Conservation (phyloP, 768 basidiomycete genomes). For the Fomitopsis serialis region DNA sequence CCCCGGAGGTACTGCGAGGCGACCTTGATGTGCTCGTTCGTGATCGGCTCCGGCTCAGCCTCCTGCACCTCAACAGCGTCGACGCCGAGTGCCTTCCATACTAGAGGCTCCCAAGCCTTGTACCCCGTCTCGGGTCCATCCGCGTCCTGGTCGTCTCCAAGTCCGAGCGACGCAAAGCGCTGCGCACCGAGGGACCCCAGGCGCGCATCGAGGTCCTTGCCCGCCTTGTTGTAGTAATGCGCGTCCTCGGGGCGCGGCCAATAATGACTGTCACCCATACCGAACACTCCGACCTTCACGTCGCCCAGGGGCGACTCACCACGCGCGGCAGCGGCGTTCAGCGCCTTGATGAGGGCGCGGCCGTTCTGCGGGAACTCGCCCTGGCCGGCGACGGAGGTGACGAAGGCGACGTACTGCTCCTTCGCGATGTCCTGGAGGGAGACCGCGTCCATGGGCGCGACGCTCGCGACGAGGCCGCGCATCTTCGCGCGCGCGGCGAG, state of each 20-base stretch:
- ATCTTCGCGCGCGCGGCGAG: conserved; percentile 78
- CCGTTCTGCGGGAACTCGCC: conserved; percentile 98
- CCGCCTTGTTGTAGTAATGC: conserved; percentile 97
- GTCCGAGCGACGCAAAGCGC: conserved; percentile 68
- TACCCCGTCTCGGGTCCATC: conserved; percentile 96
- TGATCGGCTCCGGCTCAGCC: conserved; percentile 93
- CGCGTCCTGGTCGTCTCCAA: conserved; percentile 96
- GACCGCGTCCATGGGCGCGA: conserved; percentile 78
- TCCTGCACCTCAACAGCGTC: conserved; percentile 84
- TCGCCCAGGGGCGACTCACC: conserved; percentile 57
- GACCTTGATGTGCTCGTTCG: conserved; percentile 99
- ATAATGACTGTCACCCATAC: conserved; percentile 97
- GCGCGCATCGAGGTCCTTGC: conserved; percentile 82
- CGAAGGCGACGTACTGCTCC: conserved; percentile 64
- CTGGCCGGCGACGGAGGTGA: conserved; percentile 94
- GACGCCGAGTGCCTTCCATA: conserved; percentile 95
- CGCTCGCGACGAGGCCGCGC: conserved; percentile 72
- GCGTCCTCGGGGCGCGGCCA: conserved; percentile 97
- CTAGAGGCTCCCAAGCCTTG: conserved; percentile 86
- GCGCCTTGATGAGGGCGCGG: conserved; percentile 79
- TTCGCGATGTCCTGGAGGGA: conserved; percentile 67
- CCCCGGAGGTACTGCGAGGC: conserved; percentile 91
- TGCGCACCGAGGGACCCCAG: conserved; percentile 77
- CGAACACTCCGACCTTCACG: conserved; percentile 82
- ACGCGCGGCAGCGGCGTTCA: conserved; percentile 60